phyloP scores from a whole-genome alignment of 2,329 filamentous ascomycete species.

The Penicillium freii region DNA sequence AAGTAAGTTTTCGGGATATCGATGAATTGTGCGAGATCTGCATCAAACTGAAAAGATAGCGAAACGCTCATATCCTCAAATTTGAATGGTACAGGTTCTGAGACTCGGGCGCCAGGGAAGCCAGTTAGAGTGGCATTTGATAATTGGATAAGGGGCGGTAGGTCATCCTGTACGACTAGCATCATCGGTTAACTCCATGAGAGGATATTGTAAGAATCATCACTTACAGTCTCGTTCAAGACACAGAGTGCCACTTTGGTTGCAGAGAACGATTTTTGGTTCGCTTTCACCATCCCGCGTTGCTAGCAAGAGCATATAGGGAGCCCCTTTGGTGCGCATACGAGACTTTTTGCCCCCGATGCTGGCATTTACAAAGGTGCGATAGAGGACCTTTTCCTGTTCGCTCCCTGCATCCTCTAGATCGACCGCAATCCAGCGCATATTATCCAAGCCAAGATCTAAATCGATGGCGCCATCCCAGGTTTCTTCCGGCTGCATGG shows the following conservation, averaged over 20 bases:
- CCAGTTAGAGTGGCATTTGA: constrained; percentile 19
- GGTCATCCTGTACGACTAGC: constrained; percentile 23
- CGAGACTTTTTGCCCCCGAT: constrained; percentile 33
- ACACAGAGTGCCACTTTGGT: constrained; percentile 33
- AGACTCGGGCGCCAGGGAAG: constrained; percentile 15
- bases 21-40: constrained; percentile 30
- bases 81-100: constrained; percentile 29
- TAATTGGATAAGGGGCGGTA: constrained; percentile 21
- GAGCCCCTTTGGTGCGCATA: constrained; percentile 32
- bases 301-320: constrained; percentile 34
- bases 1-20: constrained; percentile 34
- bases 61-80: constrained; percentile 28
- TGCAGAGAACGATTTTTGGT: constrained; percentile 33
- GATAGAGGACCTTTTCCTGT: constrained; percentile 32
- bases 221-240: constrained; percentile 31
- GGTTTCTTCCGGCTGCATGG: constrained; percentile 31
- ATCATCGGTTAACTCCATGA: neutral
- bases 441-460: constrained; percentile 22
- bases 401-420: constrained; percentile 27
- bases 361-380: constrained; percentile 34
- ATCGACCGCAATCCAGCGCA: constrained; percentile 25
- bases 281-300: constrained; percentile 34
- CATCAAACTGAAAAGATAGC: constrained; percentile 30
- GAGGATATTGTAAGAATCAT: neutral
- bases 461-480: constrained; percentile 14